phyloP scores from a whole-genome alignment of 768 basidiomycete genomes.

The Pulveroboletus sp. region DNA sequence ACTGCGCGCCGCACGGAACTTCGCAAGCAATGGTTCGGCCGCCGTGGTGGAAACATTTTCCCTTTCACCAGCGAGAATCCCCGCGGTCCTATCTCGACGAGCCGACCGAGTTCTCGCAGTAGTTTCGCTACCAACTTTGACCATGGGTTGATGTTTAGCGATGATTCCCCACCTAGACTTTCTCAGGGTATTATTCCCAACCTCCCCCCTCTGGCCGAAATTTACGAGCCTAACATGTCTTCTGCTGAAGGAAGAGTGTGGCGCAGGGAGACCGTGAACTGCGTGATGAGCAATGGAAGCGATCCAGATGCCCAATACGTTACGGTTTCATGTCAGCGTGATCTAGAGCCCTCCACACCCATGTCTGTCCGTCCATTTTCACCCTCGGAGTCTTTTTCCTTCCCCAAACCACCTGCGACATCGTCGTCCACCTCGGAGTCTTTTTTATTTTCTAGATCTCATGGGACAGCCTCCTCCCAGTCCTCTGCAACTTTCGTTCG shows the following conservation, averaged over 20 bases:
- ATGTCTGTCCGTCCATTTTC: conserved; percentile 68
- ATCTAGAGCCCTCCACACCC: conserved; percentile 34
- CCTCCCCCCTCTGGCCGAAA: conserved; percentile 52
- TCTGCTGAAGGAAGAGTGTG: conserved; percentile 23
- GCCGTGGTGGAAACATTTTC: conserved; percentile 11
- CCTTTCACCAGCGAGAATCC: conserved; percentile 7
- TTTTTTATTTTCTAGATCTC: neutral
- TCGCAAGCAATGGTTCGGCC: conserved; percentile 38
- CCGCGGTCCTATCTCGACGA: conserved; percentile 11
- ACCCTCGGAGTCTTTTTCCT: conserved; percentile 61
- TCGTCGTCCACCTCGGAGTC: neutral
- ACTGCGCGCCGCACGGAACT: conserved; percentile 39
- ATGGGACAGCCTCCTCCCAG: neutral
- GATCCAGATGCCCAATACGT: conserved; percentile 40
- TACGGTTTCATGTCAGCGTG: conserved; percentile 23
- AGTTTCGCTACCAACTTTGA: conserved; percentile 68
- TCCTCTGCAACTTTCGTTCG: conserved; percentile 21
- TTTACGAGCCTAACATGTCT: conserved; percentile 35
- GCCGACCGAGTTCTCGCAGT: conserved; percentile 41
- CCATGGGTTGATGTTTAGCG: conserved; percentile 30
- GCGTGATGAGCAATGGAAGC: conserved; percentile 34
- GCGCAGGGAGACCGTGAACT: conserved; percentile 37
- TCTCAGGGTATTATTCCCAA: conserved; percentile 28
- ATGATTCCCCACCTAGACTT: conserved; percentile 15
- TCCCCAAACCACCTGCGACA: conserved; percentile 54